Base-by-base conservation (phyloP, 108 stramenopile species). In the Cyclotella baltica region DNA sequence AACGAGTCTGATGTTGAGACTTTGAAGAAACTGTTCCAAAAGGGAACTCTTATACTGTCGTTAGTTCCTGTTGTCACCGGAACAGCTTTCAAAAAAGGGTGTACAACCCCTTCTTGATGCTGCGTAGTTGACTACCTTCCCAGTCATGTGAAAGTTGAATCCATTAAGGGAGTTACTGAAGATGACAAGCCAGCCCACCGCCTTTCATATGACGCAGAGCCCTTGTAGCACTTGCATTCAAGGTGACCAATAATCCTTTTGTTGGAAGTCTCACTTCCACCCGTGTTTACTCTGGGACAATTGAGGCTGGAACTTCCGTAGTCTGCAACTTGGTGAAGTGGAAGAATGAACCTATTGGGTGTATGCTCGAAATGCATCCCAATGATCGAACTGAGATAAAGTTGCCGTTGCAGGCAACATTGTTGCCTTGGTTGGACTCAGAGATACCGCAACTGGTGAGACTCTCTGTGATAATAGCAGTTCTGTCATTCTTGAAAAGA, bases 241-340 rank as follows among this genome's bases (percentile, higher is more conserved):
- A 99, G 93, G 90, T 99, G 70, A 96, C 96, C 57, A 94, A 89
- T 74, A 98, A 99, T 90, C 97, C 92, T 63, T 97, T 97, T 61
- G 94, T 98, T 9, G 98, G 98, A 48, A 80, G 89, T 29, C 85
- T 99, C 47, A 95, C 92, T 51, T 99, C 96, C 87, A 95, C 97
- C 47, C 93, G 99, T 62, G 80, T 99, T 37, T 99, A 99, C 85
- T 97, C 97, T 47, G 99, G 99, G 61, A 90, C 88, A 6, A 74
- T 99, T 78, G 92, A 96, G 80, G 78, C 94, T 31, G 97, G 97
- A 73, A 86, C 93, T 18, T 81, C 72, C n/a, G 91, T n/a, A n/a
- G n/a, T 99, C 59, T 97, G 89, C 95, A 99, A 99, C 92, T 97
- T 96, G 22, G 96, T 98, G 61, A 99, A 99, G 89, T 93, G 93